Evolutionary conservation across 2,329 filamentous ascomycete genomes (phyloP).

Genomic region (Trichoderma hamatum): DNA sequence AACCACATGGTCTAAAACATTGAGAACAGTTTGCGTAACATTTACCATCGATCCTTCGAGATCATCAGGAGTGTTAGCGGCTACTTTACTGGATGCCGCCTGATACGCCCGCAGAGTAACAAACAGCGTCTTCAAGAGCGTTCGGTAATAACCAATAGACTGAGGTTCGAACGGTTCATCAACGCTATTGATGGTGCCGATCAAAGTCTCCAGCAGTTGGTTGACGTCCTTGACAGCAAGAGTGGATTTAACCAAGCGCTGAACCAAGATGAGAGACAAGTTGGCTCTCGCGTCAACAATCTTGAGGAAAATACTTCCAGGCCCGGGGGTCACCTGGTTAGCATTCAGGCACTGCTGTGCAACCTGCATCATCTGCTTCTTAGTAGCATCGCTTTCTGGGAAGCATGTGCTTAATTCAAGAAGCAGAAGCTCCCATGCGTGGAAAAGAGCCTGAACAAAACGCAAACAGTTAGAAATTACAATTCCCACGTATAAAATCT

Average conservation of each 20-base stretch:
- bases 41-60: slow-evolving; percentile 46
- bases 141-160: slow-evolving; percentile 74
- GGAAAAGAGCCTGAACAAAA: slow-evolving; percentile 67
- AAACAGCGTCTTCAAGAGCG: slow-evolving; percentile 81
- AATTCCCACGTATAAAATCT: not conserved
- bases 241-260: slow-evolving; percentile 68
- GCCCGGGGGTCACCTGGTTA: slow-evolving; percentile 72
- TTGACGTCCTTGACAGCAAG: slow-evolving; percentile 55
- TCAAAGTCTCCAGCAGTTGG: slow-evolving; percentile 54
- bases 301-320: slow-evolving; percentile 79
- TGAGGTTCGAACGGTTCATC: slow-evolving; percentile 57
- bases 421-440: slow-evolving; percentile 86
- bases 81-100: slow-evolving; percentile 38
- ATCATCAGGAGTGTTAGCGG: slow-evolving; percentile 38
- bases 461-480: not conserved
- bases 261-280: slow-evolving; percentile 79
- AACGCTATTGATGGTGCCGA: slow-evolving; percentile 56
- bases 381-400: slow-evolving; percentile 57
- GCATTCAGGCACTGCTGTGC: slow-evolving; percentile 76
- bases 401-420: slow-evolving; percentile 75
- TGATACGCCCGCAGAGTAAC: slow-evolving; percentile 73
- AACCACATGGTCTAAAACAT: slow-evolving; percentile 78
- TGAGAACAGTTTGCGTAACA: slow-evolving; percentile 67
- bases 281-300: slow-evolving; percentile 77
- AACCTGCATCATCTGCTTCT: slow-evolving; percentile 72